Evolutionary conservation across 345 rosid species (phyloP).

Genomic region (Sonneratia caseolaris): DNA sequence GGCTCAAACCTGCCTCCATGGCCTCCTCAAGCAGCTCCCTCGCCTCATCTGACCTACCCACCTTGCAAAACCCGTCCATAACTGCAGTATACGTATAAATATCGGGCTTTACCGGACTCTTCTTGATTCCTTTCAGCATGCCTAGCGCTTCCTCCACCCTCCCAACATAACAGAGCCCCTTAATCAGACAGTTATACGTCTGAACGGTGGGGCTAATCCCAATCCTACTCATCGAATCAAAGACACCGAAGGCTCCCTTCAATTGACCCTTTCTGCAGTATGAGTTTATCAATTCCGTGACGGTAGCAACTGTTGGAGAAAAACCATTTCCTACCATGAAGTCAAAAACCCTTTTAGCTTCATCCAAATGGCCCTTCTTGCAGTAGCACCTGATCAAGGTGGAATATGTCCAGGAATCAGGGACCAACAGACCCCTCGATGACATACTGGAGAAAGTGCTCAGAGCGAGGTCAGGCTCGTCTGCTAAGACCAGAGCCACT

Average conservation of each 20-base stretch:
- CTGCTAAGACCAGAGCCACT: slow-evolving; percentile 23
- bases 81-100: slow-evolving; percentile 44
- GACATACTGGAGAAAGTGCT: slow-evolving; percentile 20
- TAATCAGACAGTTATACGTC: slow-evolving; percentile 53
- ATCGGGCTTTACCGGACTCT: slow-evolving; percentile 26
- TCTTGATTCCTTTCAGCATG: slow-evolving; percentile 29
- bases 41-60: slow-evolving; percentile 61
- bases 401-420: slow-evolving; percentile 37
- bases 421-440: slow-evolving; percentile 17
- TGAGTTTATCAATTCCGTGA: slow-evolving; percentile 28
- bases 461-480: slow-evolving; percentile 29
- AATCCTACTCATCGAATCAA: slow-evolving; percentile 28
- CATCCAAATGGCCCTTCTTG: slow-evolving; percentile 27
- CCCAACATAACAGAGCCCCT: slow-evolving; percentile 62
- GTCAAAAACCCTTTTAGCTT: slow-evolving; percentile 32
- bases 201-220: slow-evolving; percentile 32
- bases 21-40: slow-evolving; percentile 51
- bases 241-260: slow-evolving; percentile 34
- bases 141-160: slow-evolving; percentile 54
- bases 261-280: slow-evolving; percentile 41
- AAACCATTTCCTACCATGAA: slow-evolving; percentile 31
- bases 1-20: slow-evolving; percentile 28
- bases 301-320: slow-evolving; percentile 27
- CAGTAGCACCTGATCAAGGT: slow-evolving; percentile 33
- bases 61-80: slow-evolving; percentile 72